phyloP scores from a whole-genome alignment of 148 eudicot species.

The Selenicereus undatus region DNA sequence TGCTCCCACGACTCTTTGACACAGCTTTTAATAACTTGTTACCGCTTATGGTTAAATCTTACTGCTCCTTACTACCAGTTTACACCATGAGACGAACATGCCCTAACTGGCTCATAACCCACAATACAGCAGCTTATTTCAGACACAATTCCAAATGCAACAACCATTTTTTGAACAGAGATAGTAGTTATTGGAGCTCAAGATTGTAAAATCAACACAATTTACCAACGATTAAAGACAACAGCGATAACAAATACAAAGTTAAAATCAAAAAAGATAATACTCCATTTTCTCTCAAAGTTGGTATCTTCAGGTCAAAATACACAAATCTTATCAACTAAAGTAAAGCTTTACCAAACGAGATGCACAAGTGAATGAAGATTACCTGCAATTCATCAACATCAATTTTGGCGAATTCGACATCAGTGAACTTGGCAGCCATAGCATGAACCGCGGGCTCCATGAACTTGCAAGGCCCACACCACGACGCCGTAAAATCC shows the following conservation, averaged over 20 bases:
- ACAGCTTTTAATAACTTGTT: too few species aligned
- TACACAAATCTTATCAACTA: not conserved
- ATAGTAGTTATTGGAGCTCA: not conserved
- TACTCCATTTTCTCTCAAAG: not conserved
- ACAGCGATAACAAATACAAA: not conserved
- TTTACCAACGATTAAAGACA: not conserved
- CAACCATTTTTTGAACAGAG: not conserved
- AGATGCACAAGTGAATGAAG: not conserved
- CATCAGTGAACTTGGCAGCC: slow-evolving; percentile 55
- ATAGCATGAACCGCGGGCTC: slow-evolving; percentile 64
- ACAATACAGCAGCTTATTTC: not conserved
- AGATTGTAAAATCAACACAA: not conserved
- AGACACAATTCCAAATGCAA: not conserved
- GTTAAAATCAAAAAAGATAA: too few species aligned
- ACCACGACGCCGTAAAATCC: slow-evolving; percentile 90
- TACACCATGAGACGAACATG: too few species aligned
- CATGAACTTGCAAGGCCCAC: slow-evolving; percentile 86
- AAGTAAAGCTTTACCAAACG: not conserved
- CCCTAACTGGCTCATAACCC: not conserved
- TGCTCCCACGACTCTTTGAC: too few species aligned
- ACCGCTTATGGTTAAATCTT: too few species aligned
- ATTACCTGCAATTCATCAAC: slow-evolving; percentile 76
- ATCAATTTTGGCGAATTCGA: slow-evolving; percentile 82
- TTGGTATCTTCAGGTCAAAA: not conserved
- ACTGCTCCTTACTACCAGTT: too few species aligned